phyloP scores from a whole-genome alignment of 179 eudicot genomes.

The Silene noctiflora region DNA sequence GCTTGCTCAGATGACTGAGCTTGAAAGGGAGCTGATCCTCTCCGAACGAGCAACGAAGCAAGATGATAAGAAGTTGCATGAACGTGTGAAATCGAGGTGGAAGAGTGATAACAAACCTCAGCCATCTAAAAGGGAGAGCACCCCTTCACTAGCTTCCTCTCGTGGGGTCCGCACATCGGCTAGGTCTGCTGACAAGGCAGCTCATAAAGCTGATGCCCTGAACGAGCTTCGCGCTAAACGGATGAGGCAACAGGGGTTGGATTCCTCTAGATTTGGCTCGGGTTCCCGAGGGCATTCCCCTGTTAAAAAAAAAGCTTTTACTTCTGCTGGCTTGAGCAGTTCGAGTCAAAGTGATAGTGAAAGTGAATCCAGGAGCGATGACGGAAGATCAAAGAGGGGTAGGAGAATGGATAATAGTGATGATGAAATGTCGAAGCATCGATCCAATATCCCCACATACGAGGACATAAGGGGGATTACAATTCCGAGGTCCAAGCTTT shows the following conservation, averaged over 20 bases:
- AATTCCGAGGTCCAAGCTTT: constrained; percentile 66
- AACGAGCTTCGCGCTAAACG: constrained; percentile 68
- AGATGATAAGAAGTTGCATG: constrained; percentile 63
- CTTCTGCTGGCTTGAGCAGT: constrained; percentile 56
- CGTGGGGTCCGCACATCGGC: constrained; percentile 79
- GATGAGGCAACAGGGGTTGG: constrained; percentile 68
- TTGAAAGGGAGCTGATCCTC: constrained; percentile 76
- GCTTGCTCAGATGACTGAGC: constrained; percentile 77
- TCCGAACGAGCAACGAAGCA: constrained; percentile 68
- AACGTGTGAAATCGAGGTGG: constrained; percentile 60
- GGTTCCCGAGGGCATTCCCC: constrained; percentile 57
- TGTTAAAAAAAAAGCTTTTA: constrained; percentile 45
- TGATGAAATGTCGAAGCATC: constrained; percentile 66
- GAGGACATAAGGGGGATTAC: constrained; percentile 75
- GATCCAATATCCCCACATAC: constrained; percentile 53
- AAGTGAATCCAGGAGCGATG: constrained; percentile 75
- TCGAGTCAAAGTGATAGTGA: constrained; percentile 65
- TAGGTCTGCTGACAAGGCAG: constrained; percentile 60
- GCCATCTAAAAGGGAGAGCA: constrained; percentile 46
- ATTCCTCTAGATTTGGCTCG: constrained; percentile 44
- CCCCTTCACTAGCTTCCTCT: constrained; percentile 51
- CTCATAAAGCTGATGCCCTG: constrained; percentile 70
- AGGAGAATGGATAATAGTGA: constrained; percentile 66
- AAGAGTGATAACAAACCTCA: constrained; percentile 57
- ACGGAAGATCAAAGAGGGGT: constrained; percentile 55